A percentile compares a stretch with the other conserved stretches of the same genome.
Conservation (phyloP, 140 eudicot genomes). For the Senecio squalidus region DNA sequence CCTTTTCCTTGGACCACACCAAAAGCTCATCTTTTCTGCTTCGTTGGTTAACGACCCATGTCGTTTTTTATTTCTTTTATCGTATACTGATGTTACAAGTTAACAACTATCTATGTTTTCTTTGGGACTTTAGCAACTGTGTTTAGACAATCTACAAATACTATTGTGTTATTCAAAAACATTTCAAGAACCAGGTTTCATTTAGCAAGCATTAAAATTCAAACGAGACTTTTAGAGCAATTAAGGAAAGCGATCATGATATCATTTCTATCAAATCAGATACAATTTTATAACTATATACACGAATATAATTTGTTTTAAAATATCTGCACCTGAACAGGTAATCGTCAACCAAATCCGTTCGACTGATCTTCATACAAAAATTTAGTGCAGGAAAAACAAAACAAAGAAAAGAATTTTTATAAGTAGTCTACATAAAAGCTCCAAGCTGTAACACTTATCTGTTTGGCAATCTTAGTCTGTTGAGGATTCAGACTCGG, state of each 20-base stretch:
- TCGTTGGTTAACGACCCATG: not conserved
- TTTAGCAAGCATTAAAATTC: not conserved
- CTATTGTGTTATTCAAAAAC: no score
- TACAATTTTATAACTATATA: conserved; percentile 49
- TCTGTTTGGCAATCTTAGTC: conserved; percentile 36
- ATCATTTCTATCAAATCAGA: conserved; percentile 30
- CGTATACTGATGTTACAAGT: not conserved
- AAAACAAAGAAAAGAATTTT: conserved; percentile 20
- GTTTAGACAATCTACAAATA: no score
- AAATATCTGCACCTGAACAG: conserved; percentile 39
- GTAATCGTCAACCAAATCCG: no score
- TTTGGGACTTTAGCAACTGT: no score
- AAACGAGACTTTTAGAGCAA: not conserved
- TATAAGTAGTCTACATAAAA: conserved; percentile 23
- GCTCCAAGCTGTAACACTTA: conserved; percentile 22
- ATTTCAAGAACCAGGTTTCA: not conserved
- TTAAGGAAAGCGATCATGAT: conserved; percentile 3
- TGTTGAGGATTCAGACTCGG: conserved; percentile 69
- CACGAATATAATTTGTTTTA: conserved; percentile 40
- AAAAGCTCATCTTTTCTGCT: conserved; percentile 1
- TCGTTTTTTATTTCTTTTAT: not conserved
- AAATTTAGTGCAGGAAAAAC: conserved; percentile 28
- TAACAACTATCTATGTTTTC: not conserved
- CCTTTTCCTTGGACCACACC: conserved; percentile 7
- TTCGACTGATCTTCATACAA: conserved; percentile 23